These are phyloP conservation scores for Russula virescens DNA, from an alignment of 768 basidiomycete genomes.

Conservation along the genomic window DNA sequence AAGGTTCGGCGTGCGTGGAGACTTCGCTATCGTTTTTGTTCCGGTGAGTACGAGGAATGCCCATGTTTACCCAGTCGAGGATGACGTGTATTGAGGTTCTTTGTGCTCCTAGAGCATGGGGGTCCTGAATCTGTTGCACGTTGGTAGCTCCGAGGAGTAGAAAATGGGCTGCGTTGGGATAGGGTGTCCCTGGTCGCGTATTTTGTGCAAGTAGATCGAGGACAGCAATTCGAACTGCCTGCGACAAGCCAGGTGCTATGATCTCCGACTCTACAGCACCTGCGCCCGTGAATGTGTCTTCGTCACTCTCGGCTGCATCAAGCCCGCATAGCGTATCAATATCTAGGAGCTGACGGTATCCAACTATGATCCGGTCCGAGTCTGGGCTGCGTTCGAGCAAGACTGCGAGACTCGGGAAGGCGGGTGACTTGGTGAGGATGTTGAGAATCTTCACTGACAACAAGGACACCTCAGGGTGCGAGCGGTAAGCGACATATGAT, in stretches of 20 bases:
- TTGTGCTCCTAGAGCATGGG: conserved; percentile 63
- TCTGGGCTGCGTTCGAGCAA: conserved; percentile 77
- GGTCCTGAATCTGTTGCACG: conserved; percentile 69
- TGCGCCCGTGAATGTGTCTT: conserved; percentile 64
- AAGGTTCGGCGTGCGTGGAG: conserved; percentile 37
- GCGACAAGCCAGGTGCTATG: conserved; percentile 44
- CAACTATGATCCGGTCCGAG: conserved; percentile 78
- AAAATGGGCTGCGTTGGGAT: conserved; percentile 85
- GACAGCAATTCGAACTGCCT: conserved; percentile 68
- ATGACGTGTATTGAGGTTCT: conserved; percentile 76
- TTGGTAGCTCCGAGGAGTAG: conserved; percentile 65
- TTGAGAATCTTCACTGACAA: conserved; percentile 75
- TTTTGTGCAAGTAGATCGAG: conserved; percentile 79
- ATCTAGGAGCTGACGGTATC: conserved; percentile 64
- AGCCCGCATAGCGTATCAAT: conserved; percentile 59
- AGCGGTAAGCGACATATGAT: conserved; percentile 66
- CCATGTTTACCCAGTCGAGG: conserved; percentile 67
- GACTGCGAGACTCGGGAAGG: conserved; percentile 68
- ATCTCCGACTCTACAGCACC: conserved; percentile 58
- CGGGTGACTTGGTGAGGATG: conserved; percentile 56
- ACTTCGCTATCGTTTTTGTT: conserved; percentile 38
- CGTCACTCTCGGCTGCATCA: conserved; percentile 49
- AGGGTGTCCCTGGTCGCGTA: conserved; percentile 53
- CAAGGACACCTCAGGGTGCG: conserved; percentile 66
- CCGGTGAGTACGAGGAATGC: conserved; percentile 54